Evolutionary conservation across 23 red algal species (phyloP), one percentile per base, ranked within the genome.

Genomic region (Agarophyton chilense): DNA sequence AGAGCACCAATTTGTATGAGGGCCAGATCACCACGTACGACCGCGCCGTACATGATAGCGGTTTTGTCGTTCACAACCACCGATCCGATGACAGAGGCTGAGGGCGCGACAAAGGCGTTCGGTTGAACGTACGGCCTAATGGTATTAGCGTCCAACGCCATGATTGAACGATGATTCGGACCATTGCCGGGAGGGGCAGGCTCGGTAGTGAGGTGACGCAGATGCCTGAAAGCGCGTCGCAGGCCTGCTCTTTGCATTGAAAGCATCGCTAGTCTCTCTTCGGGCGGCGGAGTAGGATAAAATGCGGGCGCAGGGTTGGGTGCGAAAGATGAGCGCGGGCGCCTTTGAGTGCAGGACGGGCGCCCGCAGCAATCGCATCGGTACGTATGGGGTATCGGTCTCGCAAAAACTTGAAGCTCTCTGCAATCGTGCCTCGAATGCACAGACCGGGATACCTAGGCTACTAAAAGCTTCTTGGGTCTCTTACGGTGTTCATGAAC

Each of bases 1-100:
- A 81, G 77, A 0, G 53, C 82, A 39, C 89, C 89, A 68, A 96
- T 89, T 17, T 86, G 77, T 41, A 92, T 68, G 52, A 83, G 66
- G 31, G 79, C 94, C 62, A 92, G 63, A 93, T 98, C 96, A 31
- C 92, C 96, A n/a, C 96, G 79, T 41, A 95, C 50, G 31, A 98
- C 96, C 26, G 89, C 86, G 75, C 82, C 88, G 45, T 91, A 83
- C 92, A 92, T 93, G 49, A 98, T 87, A 17, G 78, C 71, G n/a
- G 92, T 54, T 52, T 93, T 65, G 65, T 93, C 88, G 65, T 90
- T 93, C 7, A 98, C 32, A 26, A 84, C 64, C 2, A 95, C 93
- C 24, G 85, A 88, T 24, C 96, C 96, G 35, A 98, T 90, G 35
- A 98, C 89, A 26, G 86, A 92, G 2, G 96, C 96, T 12, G 92